Evolutionary conservation across 257 asterid genomes (phyloP).

Genomic region (Galeopsis tetrahit): DNA sequence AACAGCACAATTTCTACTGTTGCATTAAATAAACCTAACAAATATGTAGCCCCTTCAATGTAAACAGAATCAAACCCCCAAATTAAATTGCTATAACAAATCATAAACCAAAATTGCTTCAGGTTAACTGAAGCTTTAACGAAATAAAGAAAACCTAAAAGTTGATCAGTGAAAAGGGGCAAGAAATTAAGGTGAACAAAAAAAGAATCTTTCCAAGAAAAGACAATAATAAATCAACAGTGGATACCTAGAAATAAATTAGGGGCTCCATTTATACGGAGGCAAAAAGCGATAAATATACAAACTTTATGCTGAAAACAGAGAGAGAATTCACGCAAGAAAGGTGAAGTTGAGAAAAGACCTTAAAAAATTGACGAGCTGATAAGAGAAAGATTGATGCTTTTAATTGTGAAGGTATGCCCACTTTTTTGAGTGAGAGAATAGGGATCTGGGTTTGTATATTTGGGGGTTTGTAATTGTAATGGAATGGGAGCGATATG

Average conservation of each 20-base stretch:
- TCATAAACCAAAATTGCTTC: slow-evolving; percentile 30
- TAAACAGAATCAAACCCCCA: slow-evolving; percentile 21
- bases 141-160: slow-evolving; percentile 25
- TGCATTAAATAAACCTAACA: slow-evolving; percentile 30
- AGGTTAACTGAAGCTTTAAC: slow-evolving; percentile 47
- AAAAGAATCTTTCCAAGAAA: background rate
- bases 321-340: slow-evolving; percentile 24
- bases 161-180: slow-evolving; percentile 35
- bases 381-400: slow-evolving; percentile 32
- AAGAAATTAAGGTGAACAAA: slow-evolving; percentile 33
- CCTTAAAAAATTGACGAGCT: slow-evolving; percentile 33
- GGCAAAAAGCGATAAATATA: slow-evolving; percentile 28
- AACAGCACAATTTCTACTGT: slow-evolving; percentile 28
- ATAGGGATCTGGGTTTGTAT: slow-evolving; percentile 42
- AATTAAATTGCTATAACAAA: slow-evolving; percentile 29
- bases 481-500: slow-evolving; percentile 25
- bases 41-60: background rate
- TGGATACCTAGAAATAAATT: slow-evolving; percentile 26
- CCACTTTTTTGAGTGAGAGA: slow-evolving; percentile 16
- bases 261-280: slow-evolving; percentile 30
- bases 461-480: slow-evolving; percentile 32
- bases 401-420: slow-evolving; percentile 20
- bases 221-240: slow-evolving; percentile 16
- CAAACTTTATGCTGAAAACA: slow-evolving; percentile 32
- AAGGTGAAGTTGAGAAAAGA: slow-evolving; percentile 32